phyloP scores from a whole-genome alignment of 176 grass and related monocot species.

The Luzula sylvatica region DNA sequence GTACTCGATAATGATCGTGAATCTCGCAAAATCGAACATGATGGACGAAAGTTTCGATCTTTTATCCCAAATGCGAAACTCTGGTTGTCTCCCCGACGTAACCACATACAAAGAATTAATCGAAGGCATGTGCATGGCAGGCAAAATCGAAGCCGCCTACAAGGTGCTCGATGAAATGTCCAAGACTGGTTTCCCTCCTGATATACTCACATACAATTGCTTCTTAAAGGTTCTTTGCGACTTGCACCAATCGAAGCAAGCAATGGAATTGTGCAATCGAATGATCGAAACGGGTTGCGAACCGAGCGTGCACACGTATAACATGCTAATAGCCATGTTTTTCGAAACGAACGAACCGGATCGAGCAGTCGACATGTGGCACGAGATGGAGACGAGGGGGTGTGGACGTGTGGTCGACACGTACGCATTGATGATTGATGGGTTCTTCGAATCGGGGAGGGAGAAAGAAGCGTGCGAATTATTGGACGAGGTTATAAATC shows the following conservation, averaged over 20 bases:
- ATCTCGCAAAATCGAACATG: constrained; percentile 46
- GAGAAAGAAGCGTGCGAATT: constrained; percentile 45
- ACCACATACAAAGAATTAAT: constrained; percentile 81
- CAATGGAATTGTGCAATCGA: constrained; percentile 46
- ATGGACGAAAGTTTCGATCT: constrained; percentile 73
- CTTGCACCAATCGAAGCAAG: constrained; percentile 53
- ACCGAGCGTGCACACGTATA: constrained; percentile 89
- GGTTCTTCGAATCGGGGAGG: constrained; percentile 66
- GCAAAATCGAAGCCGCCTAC: constrained; percentile 55
- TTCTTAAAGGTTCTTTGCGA: constrained; percentile 86
- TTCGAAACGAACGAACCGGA: constrained; percentile 58
- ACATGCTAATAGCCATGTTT: constrained; percentile 91
- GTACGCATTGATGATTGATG: constrained; percentile 72
- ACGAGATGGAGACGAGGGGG: constrained; percentile 64
- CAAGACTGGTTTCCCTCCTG: constrained; percentile 69
- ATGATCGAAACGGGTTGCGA: constrained; percentile 71
- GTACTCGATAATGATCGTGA: constrained; percentile 70
- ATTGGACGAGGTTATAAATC: constrained; percentile 74
- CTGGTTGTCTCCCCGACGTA: constrained; percentile 83
- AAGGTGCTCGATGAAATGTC: constrained; percentile 72
- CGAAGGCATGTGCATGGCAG: constrained; percentile 81
- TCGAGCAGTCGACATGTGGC: constrained; percentile 62
- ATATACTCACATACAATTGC: constrained; percentile 95
- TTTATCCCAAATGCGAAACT: constrained; percentile 63
- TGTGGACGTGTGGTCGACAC: constrained; percentile 58